A percentile compares a stretch with the other conserved stretches of the same genome.
Conservation (phyloP, 805 yeast species). For the Metschnikowia proteae region DNA sequence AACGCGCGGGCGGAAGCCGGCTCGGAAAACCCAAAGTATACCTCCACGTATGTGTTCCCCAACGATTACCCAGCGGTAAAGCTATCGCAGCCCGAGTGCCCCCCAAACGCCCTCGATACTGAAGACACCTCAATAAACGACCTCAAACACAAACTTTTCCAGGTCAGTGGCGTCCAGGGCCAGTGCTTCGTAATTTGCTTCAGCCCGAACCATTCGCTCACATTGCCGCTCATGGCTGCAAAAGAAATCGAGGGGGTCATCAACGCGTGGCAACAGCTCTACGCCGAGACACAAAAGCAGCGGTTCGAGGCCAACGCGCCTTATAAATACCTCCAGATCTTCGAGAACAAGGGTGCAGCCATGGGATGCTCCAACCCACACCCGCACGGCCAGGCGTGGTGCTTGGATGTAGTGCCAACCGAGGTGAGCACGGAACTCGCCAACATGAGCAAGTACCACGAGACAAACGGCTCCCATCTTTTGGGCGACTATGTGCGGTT, state of each 20-base stretch:
- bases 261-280: slow-evolving; percentile 56
- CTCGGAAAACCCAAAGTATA: slow-evolving; percentile 50
- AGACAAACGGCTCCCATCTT: slow-evolving; percentile 42
- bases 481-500: slow-evolving; percentile 59
- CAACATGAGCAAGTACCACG: slow-evolving; percentile 46
- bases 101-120: slow-evolving; percentile 8
- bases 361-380: slow-evolving; percentile 84
- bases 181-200: slow-evolving; percentile 70
- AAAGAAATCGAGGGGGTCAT: slow-evolving; percentile 48
- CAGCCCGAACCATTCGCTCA: slow-evolving; percentile 63
- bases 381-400: slow-evolving; percentile 84
- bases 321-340: slow-evolving; percentile 61
- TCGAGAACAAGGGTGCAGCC: slow-evolving; percentile 73
- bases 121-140: slow-evolving; percentile 10
- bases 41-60: slow-evolving; percentile 54
- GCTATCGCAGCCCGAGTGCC: slow-evolving; percentile 27
- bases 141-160: slow-evolving; percentile 44
- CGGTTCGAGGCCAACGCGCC: slow-evolving; percentile 38
- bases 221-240: slow-evolving; percentile 57
- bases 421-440: slow-evolving; percentile 59
- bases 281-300: slow-evolving; percentile 40
- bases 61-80: slow-evolving; percentile 73
- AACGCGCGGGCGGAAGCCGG: slow-evolving; percentile 62
- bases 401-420: slow-evolving; percentile 58
- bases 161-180: slow-evolving; percentile 59